Conservation (phyloP, 2,329 filamentous ascomycete genomes). For the Fusarium tjaetaba region DNA sequence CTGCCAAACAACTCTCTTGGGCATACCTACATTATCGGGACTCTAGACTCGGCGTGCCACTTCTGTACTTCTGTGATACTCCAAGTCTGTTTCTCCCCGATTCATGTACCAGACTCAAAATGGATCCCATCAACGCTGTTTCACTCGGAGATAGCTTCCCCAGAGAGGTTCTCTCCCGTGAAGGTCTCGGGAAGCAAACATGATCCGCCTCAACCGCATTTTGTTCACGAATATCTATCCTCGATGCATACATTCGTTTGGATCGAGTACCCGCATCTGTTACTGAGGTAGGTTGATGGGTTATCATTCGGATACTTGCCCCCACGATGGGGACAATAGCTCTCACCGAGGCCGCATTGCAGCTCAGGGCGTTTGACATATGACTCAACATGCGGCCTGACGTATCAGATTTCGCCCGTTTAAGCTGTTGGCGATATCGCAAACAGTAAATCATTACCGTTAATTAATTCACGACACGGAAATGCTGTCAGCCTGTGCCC, state of each 20-base stretch:
- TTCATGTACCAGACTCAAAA: neutral
- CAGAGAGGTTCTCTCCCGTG: neutral
- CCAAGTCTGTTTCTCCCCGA: neutral
- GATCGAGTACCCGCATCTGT: neutral
- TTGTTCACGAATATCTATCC: neutral
- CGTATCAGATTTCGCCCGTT: slow-evolving; percentile 1
- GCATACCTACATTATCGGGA: neutral
- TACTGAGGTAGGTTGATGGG: neutral
- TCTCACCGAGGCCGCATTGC: neutral
- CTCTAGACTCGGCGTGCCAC: neutral
- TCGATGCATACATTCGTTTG: neutral
- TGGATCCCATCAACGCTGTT: neutral
- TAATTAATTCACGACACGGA: neutral
- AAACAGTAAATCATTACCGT: neutral
- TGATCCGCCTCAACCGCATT: neutral
- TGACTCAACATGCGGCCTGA: neutral
- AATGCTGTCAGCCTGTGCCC: neutral
- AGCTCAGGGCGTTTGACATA: neutral
- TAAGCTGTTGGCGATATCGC: neutral
- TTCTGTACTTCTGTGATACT: neutral
- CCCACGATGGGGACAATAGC: neutral
- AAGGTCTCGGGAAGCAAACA: neutral
- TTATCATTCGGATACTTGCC: neutral
- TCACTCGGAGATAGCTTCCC: neutral
- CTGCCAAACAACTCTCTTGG: neutral